Evolutionary conservation across 768 basidiomycete species (phyloP).

Genomic region (Suillus occidentalis): DNA sequence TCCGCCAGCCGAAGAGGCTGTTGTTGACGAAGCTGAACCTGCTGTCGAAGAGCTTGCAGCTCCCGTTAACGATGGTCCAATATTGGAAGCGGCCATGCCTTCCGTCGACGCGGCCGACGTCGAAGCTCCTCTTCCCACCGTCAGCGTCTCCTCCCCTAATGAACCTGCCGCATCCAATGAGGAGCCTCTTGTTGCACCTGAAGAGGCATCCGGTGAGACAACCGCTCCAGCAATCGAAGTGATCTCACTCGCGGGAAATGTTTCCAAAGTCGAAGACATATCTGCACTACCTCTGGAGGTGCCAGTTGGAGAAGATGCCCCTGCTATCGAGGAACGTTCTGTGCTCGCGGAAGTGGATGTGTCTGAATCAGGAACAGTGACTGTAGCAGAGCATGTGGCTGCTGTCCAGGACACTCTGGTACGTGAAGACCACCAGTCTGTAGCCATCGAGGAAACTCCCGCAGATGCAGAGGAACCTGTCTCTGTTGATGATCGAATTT

Average conservation of each 20-base stretch:
- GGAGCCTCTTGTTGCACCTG: constrained; percentile 2
- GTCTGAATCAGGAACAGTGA: too few relatives aligned
- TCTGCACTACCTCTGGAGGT: background rate
- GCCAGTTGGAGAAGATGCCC: background rate
- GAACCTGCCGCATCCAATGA: background rate
- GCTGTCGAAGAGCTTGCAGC: background rate
- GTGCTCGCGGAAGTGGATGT: background rate
- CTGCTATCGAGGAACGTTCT: background rate
- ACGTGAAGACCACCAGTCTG: constrained; percentile 2
- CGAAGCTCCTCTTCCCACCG: background rate
- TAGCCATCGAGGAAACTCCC: constrained; percentile 9
- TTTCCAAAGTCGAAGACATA: background rate
- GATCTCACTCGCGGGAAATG: background rate
- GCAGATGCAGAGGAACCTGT: background rate
- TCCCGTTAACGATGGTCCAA: background rate
- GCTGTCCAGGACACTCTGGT: background rate
- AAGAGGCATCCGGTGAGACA: background rate
- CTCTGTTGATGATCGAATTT: background rate
- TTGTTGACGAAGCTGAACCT: background rate
- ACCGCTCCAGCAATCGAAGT: background rate
- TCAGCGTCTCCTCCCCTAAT: too few relatives aligned
- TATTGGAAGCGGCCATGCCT: background rate
- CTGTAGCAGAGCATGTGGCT: background rate
- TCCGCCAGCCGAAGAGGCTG: background rate
- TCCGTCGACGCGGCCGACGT: background rate